These are phyloP conservation scores for Talaromyces verruculosus DNA, from an alignment of 2,329 filamentous ascomycete species.

Conservation along the genomic window DNA sequence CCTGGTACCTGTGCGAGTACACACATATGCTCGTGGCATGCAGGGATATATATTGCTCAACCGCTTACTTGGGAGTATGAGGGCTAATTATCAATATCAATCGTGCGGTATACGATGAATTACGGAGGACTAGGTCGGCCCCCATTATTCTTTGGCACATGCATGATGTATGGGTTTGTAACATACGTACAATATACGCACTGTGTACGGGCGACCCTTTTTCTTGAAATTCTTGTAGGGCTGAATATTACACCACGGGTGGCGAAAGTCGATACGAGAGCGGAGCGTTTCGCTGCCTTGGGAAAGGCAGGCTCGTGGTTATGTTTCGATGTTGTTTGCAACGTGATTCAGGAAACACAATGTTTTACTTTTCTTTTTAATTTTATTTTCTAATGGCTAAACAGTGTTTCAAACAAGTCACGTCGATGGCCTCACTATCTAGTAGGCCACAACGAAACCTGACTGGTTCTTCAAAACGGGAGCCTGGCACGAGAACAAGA, in stretches of 20 bases:
- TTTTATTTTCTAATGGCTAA: too few relatives aligned
- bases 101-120: background rate
- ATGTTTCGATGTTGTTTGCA: background rate
- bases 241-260: background rate
- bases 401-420: too few relatives aligned
- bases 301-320: background rate
- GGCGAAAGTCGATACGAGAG: background rate
- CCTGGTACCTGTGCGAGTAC: background rate
- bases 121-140: background rate
- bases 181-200: background rate
- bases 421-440: background rate
- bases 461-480: background rate
- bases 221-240: background rate
- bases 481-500: background rate
- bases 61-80: background rate
- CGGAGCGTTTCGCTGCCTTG: background rate
- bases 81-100: background rate
- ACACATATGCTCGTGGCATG: background rate
- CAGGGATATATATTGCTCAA: conserved; percentile 4
- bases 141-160: background rate
- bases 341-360: too few relatives aligned
- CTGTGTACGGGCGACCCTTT: background rate
- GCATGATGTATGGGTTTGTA: conserved; percentile 9
- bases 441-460: background rate
- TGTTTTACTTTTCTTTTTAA: too few relatives aligned